phyloP scores from a whole-genome alignment of 1,284 basidiomycete species.

The Lignosus rhinocerotis region DNA sequence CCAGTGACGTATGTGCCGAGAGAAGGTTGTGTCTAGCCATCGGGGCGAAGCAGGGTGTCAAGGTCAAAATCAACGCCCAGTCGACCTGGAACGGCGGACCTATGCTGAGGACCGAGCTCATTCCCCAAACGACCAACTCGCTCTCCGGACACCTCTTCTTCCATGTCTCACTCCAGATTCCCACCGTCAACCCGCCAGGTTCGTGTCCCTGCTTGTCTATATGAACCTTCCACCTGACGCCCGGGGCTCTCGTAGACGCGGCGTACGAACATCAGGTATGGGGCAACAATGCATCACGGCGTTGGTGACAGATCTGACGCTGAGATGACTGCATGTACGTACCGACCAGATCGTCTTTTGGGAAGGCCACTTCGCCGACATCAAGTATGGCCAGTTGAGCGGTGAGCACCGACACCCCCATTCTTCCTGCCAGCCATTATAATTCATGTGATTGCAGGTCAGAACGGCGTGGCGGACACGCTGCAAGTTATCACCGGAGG shows the following conservation, averaged over 20 bases:
- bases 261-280: constrained; percentile 30
- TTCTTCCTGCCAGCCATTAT: neutral
- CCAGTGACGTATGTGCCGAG: neutral
- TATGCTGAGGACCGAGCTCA: constrained; percentile 30
- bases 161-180: constrained; percentile 30
- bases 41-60: constrained; percentile 28
- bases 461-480: constrained; percentile 28
- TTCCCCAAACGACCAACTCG: constrained; percentile 29
- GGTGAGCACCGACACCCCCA: constrained; percentile 4
- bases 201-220: neutral
- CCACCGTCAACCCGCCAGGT: constrained; percentile 30
- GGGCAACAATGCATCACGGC: neutral
- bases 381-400: constrained; percentile 29
- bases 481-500: constrained; percentile 31
- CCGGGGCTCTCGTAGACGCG: constrained; percentile 16
- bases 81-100: constrained; percentile 31
- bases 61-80: constrained; percentile 27
- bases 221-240: neutral
- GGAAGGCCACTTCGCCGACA: constrained; percentile 29
- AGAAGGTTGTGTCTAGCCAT: constrained; percentile 10
- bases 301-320: neutral
- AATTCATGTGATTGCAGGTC: constrained; percentile 17
- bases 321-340: neutral
- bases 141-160: constrained; percentile 28
- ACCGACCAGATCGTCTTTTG: constrained; percentile 27